These are phyloP conservation scores for Xylaria sp. DNA, from an alignment of 2,329 filamentous ascomycete genomes.

Conservation along the genomic window DNA sequence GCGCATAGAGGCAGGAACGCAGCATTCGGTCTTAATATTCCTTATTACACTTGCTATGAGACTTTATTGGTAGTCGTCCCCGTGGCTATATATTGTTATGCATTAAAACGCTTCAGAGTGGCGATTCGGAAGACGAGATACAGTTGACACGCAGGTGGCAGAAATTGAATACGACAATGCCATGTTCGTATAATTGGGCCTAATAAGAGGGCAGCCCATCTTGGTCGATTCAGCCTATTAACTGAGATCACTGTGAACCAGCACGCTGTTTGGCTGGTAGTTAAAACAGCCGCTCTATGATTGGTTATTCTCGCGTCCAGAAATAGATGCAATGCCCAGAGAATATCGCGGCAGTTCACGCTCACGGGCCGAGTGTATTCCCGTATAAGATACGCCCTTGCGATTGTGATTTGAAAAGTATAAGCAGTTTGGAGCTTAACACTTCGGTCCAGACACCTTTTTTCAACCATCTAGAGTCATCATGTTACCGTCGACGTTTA, in stretches of 20 bases:
- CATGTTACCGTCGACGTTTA: constrained; percentile 29
- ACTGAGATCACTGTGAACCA: constrained; percentile 5
- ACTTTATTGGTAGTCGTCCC: too few relatives aligned
- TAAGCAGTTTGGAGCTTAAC: background rate
- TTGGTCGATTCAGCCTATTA: constrained; percentile 18
- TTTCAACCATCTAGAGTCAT: background rate
- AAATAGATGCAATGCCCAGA: constrained; percentile 8
- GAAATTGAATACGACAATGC: background rate
- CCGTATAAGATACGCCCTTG: constrained; percentile 13
- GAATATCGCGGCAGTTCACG: constrained; percentile 16
- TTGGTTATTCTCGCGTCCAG: constrained; percentile 10
- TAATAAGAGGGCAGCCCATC: constrained; percentile 4
- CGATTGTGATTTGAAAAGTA: constrained; percentile 1
- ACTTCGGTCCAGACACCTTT: background rate
- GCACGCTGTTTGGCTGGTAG: constrained; percentile 12
- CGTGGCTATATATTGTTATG: too few relatives aligned
- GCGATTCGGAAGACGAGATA: too few relatives aligned
- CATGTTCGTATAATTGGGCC: constrained; percentile 1
- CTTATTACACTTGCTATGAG: too few relatives aligned
- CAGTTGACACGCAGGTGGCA: background rate
- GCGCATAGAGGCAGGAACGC: too few relatives aligned
- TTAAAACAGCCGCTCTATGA: constrained; percentile 9
- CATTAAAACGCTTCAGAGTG: too few relatives aligned
- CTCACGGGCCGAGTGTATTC: constrained; percentile 9
- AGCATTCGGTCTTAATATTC: too few relatives aligned